These are phyloP conservation scores for Vicia villosa DNA, from an alignment of 306 rosid species.

Conservation along the genomic window DNA sequence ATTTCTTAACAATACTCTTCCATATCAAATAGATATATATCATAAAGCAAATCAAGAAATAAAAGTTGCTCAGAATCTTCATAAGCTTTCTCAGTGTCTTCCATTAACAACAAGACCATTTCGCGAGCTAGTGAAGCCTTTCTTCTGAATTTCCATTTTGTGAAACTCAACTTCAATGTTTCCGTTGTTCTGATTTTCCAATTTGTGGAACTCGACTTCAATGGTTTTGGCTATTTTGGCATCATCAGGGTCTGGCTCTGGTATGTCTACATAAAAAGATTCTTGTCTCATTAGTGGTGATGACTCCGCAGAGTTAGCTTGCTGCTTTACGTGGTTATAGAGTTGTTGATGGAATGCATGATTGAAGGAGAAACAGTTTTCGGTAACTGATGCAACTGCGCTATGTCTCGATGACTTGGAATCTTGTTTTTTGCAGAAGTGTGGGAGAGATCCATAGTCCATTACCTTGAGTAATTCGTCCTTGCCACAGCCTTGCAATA, in stretches of 20 bases:
- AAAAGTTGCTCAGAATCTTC: slow-evolving; percentile 24
- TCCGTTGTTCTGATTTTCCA: slow-evolving; percentile 57
- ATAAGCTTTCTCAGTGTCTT: slow-evolving; percentile 38
- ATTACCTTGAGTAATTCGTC: slow-evolving; percentile 90
- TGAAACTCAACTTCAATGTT: slow-evolving; percentile 74
- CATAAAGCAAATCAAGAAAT: slow-evolving; percentile 23
- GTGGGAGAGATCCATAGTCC: slow-evolving; percentile 89
- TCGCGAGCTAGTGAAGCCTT: slow-evolving; percentile 47
- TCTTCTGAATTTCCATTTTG: slow-evolving; percentile 59
- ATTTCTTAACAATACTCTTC: no score
- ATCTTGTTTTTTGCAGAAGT: slow-evolving; percentile 74
- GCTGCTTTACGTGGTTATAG: slow-evolving; percentile 57
- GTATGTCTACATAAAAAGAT: slow-evolving; percentile 79
- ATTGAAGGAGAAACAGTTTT: slow-evolving; percentile 73
- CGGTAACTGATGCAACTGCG: slow-evolving; percentile 39
- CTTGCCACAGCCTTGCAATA: slow-evolving; percentile 85
- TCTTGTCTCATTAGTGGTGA: slow-evolving; percentile 59
- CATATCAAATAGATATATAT: slow-evolving; percentile 29
- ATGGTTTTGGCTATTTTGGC: slow-evolving; percentile 64
- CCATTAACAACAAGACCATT: slow-evolving; percentile 52
- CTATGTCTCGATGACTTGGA: slow-evolving; percentile 68
- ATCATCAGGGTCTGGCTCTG: slow-evolving; percentile 72
- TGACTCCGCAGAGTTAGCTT: slow-evolving; percentile 52
- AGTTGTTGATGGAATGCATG: slow-evolving; percentile 80
- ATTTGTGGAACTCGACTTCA: slow-evolving; percentile 69